phyloP scores from a whole-genome alignment of 1,284 basidiomycete genomes.

The Moesziomyces globuligerus region DNA sequence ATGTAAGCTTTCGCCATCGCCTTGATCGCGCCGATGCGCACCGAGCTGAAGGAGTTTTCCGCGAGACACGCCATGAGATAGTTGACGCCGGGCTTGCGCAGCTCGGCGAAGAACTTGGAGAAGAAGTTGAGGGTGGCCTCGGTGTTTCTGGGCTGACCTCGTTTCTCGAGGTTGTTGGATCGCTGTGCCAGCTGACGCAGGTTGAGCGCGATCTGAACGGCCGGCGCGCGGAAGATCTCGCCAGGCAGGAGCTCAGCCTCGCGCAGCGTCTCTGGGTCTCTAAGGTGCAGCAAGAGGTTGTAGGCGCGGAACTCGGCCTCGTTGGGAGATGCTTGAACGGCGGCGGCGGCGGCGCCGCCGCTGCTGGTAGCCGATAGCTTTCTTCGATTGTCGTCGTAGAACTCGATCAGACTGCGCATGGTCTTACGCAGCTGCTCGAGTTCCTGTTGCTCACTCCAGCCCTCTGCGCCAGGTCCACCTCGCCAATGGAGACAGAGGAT shows the following conservation, averaged over 20 bases:
- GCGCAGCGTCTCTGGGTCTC: conserved; percentile 81
- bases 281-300: conserved; percentile 88
- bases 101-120: conserved; percentile 72
- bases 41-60: conserved; percentile 71
- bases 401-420: conserved; percentile 88
- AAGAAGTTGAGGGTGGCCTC: conserved; percentile 72
- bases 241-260: conserved; percentile 78
- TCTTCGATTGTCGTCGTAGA: conserved; percentile 79
- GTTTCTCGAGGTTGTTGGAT: conserved; percentile 74
- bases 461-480: conserved; percentile 70
- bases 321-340: conserved; percentile 75
- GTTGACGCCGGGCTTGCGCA: conserved; percentile 67
- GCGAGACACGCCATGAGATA: conserved; percentile 72
- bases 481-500: conserved; percentile 82
- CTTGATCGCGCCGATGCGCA: conserved; percentile 71
- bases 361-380: conserved; percentile 13
- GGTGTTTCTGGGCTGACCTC: conserved; percentile 69
- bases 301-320: conserved; percentile 97
- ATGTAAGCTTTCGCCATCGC: conserved; percentile 70
- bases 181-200: conserved; percentile 83
- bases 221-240: conserved; percentile 77
- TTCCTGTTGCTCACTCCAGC: conserved; percentile 79
- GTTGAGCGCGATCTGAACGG: conserved; percentile 81
- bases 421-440: conserved; percentile 90
- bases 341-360: conserved; percentile 71